phyloP scores from a whole-genome alignment of 768 basidiomycete species.

The Russula sp. region DNA sequence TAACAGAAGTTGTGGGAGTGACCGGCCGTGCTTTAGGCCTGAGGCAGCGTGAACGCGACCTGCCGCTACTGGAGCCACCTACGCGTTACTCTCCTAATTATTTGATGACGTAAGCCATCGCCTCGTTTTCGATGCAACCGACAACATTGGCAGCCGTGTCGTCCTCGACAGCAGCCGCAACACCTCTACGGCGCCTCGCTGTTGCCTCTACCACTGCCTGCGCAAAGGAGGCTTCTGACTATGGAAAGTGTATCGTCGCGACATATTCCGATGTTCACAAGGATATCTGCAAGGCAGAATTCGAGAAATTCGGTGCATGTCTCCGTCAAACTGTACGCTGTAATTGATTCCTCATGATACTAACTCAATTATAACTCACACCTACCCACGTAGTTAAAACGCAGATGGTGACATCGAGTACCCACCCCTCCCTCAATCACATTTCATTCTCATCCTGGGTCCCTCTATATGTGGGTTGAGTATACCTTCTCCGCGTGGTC shows the following conservation, averaged over 20 bases:
- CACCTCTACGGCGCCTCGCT: conserved; percentile 64
- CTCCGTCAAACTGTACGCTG: conserved; percentile 68
- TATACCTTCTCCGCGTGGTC: neutral
- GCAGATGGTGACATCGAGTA: conserved; percentile 46
- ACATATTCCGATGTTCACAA: conserved; percentile 81
- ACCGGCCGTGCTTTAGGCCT: neutral
- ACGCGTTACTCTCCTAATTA: too few species aligned
- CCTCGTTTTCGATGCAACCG: conserved; percentile 29
- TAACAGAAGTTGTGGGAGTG: neutral
- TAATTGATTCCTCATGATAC: neutral
- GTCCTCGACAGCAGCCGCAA: conserved; percentile 35
- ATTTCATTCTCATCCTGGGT: neutral
- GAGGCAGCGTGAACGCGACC: neutral
- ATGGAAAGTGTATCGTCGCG: conserved; percentile 85
- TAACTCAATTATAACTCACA: neutral
- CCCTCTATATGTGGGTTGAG: neutral
- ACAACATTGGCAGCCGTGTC: conserved; percentile 16
- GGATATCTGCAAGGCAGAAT: conserved; percentile 83
- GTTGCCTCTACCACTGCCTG: conserved; percentile 70
- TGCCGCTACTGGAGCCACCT: too few species aligned
- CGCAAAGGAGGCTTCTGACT: conserved; percentile 64
- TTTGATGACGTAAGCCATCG: conserved; percentile 3
- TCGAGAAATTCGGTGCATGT: conserved; percentile 78
- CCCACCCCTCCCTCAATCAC: too few species aligned
- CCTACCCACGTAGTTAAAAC: conserved; percentile 46